Conservation (phyloP, 768 basidiomycete species). For the Psilocybe cubensis region DNA sequence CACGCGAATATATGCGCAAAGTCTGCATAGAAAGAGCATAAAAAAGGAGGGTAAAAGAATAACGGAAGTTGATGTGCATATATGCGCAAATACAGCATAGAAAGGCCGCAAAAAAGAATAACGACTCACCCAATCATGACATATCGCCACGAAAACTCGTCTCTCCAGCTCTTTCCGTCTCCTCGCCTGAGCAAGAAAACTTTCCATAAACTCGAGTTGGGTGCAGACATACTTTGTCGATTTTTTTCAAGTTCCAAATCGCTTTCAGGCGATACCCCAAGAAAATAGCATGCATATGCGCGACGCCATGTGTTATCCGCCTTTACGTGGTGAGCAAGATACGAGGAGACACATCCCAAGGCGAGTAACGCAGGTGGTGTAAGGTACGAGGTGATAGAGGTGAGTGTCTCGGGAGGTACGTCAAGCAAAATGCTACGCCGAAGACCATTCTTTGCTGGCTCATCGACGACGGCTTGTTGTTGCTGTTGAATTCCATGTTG, state of each 20-base stretch:
- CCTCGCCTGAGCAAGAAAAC: constrained; percentile 59
- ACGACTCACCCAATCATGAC: constrained; percentile 52
- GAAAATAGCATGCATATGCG: constrained; percentile 70
- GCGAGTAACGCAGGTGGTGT: constrained; percentile 63
- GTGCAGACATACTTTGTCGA: too few species aligned
- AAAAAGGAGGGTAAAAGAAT: too few species aligned
- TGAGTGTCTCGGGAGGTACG: constrained; percentile 73
- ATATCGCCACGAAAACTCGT: constrained; percentile 66
- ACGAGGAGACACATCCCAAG: constrained; percentile 55
- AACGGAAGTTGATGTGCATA: too few species aligned
- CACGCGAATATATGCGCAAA: background rate
- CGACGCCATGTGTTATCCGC: constrained; percentile 82
- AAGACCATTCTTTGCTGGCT: constrained; percentile 13
- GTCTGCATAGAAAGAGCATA: background rate
- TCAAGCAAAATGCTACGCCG: constrained; percentile 44
- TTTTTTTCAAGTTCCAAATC: constrained; percentile 43
- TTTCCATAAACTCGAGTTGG: constrained; percentile 17
- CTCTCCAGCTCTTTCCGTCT: constrained; percentile 62
- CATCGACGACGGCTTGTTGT: background rate
- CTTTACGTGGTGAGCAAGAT: constrained; percentile 66
- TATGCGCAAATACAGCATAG: background rate
- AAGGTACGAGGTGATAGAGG: constrained; percentile 75
- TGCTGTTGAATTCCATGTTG: constrained; percentile 54
- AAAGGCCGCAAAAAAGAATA: background rate
- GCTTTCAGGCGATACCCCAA: constrained; percentile 68